Conservation (phyloP, 73 alveolate genomes). For the Blepharisma japonicum region DNA sequence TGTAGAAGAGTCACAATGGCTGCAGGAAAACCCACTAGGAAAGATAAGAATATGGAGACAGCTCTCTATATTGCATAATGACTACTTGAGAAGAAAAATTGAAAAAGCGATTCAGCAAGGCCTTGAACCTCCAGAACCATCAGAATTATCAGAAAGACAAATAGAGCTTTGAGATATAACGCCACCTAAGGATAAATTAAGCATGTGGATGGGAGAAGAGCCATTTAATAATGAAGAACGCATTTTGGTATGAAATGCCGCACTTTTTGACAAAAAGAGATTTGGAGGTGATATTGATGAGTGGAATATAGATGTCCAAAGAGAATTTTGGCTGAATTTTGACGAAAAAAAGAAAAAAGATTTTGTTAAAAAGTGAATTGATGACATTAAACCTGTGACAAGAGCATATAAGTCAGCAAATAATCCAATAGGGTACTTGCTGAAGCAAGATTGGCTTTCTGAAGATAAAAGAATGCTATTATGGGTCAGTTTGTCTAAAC, state of each 20-base stretch:
- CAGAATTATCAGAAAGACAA: background rate
- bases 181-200: background rate
- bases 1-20: background rate
- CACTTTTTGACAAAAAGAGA: background rate
- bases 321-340: too few relatives aligned
- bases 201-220: constrained; percentile 9
- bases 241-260: background rate
- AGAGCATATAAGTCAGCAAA: background rate
- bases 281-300: background rate
- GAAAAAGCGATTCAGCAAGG: background rate
- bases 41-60: background rate
- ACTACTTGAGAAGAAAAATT: background rate
- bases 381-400: too few relatives aligned
- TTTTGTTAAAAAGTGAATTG: too few relatives aligned
- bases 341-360: too few relatives aligned
- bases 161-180: background rate
- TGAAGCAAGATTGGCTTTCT: background rate
- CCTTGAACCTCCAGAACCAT: background rate
- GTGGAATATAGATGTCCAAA: background rate
- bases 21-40: background rate
- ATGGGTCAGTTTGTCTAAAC: background rate
- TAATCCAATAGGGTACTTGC: background rate
- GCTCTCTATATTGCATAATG: background rate
- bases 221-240: background rate
- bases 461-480: background rate